phyloP scores from a whole-genome alignment of 306 rosid species.

The Prunus padus region DNA sequence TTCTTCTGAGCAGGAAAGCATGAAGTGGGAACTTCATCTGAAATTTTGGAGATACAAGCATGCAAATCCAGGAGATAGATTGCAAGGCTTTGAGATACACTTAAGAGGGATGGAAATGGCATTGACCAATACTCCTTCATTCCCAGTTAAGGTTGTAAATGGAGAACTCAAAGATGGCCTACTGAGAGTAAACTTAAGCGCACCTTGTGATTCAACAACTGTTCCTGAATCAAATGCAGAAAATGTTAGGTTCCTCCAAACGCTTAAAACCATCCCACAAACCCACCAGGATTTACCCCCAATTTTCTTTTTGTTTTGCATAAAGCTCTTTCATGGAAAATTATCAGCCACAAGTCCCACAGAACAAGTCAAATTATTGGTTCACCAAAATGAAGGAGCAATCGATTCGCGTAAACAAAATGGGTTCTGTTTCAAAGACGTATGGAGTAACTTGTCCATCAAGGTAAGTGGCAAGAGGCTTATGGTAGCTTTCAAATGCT shows the following conservation, averaged over 20 bases:
- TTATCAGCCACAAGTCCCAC: conserved; percentile 4
- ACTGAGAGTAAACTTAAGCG: conserved; percentile 22
- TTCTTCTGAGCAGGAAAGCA: conserved; percentile 41
- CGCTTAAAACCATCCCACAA: conserved; percentile 47
- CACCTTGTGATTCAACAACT: conserved; percentile 33
- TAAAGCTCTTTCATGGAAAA: conserved; percentile 40
- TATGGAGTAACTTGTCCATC: conserved; percentile 19
- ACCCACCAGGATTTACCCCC: conserved; percentile 42
- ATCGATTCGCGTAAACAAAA: conserved; percentile 4
- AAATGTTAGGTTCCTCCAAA: conserved; percentile 36
- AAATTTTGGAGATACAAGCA: conserved; percentile 15
- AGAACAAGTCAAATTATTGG: background rate
- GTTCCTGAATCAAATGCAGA: conserved; percentile 45
- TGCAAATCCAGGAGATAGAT: conserved; percentile 27
- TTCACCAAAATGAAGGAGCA: background rate
- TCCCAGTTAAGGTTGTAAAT: conserved; percentile 34
- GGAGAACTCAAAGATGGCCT: conserved; percentile 42
- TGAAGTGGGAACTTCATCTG: conserved; percentile 56
- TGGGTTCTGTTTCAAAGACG: background rate
- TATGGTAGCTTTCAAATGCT: conserved; percentile 43
- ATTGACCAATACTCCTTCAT: conserved; percentile 34
- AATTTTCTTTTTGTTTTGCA: conserved; percentile 61
- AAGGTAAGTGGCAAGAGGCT: conserved; percentile 26
- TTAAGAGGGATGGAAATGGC: conserved; percentile 66
- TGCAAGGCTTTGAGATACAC: conserved; percentile 39